Base-by-base conservation (phyloP, 768 basidiomycete genomes). In the Podaxis sp. region DNA sequence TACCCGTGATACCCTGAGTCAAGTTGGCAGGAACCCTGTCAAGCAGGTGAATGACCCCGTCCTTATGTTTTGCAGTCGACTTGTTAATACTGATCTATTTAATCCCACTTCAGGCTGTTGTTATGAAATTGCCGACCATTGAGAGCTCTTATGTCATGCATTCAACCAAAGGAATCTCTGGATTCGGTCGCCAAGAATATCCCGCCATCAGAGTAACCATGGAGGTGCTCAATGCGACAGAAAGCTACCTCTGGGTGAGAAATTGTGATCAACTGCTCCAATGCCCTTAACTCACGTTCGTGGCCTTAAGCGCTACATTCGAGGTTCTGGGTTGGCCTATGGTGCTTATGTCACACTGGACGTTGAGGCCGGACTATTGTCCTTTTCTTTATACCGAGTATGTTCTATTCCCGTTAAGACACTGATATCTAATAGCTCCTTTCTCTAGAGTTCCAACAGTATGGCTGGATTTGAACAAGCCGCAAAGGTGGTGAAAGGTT, bases 251-350 rank as follows among this genome's bases (percentile, higher is more conserved):
- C 59, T 98, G 96, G 96, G 91, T 93, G 57, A 28, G 14, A 2
- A 5, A 40, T 11, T 46, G 47, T 47, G 37, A 18, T 40, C 32
- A 38, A 72, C 62, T 36, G 18, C 38, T 4, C 5, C 1, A 64
- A 27, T 18, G 16, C 7, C 38, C 50, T 38, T 50, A 7, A 57
- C 40, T 18, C 47, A 23, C 44, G 32, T 40, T 32, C 53, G 59
- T 21, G 16, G 46, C n/a, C 16, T 54, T n/a, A 59, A 92, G 90
- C 85, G 89, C 25, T 90, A 89, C 63, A 93, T 99, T 62, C 89
- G 97, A 44, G 97, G 97, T 5, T 89, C 93, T 59, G 97, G 97
- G 21, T 76, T 99, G 36, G 97, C 97, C 4, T 98, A 97, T 65
- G 93, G 94, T n/a, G 93, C 93, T 27, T 85, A 86, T 66, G 78